A percentile compares a stretch with the other conserved stretches of the same genome.
Evolutionary conservation across 495 filamentous ascomycete species (phyloP).

Genomic region (Penicillium alfredii): DNA sequence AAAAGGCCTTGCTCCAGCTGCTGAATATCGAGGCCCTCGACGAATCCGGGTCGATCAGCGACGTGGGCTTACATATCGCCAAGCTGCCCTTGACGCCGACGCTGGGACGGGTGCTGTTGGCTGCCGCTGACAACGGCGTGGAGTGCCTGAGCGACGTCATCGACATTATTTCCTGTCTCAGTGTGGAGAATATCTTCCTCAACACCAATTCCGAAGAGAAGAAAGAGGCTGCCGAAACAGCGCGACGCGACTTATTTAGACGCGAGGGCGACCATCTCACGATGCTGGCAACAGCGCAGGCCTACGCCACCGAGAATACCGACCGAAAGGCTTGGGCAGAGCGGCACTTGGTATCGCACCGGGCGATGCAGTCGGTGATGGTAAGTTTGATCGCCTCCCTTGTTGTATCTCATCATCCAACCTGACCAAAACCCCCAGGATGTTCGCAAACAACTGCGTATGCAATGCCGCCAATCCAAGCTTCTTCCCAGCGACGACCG

Average conservation of each 20-base stretch:
- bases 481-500: constrained; percentile 25
- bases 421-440: constrained; percentile 44
- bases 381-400: constrained; percentile 37
- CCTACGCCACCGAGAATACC: constrained; percentile 66
- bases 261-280: constrained; percentile 90
- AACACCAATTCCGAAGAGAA: constrained; percentile 76
- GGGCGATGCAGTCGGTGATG: constrained; percentile 77
- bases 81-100: constrained; percentile 75
- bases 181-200: constrained; percentile 82
- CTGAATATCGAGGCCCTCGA: constrained; percentile 70
- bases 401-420: background rate
- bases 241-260: constrained; percentile 65
- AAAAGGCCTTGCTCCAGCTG: constrained; percentile 79
- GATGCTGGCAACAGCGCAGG: constrained; percentile 73
- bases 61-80: constrained; percentile 69
- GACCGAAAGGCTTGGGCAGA: constrained; percentile 76
- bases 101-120: constrained; percentile 75
- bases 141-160: constrained; percentile 78
- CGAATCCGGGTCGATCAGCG: constrained; percentile 66
- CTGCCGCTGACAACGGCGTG: constrained; percentile 61
- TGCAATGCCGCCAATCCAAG: constrained; percentile 49
- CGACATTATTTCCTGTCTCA: constrained; percentile 85
- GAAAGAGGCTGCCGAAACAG: constrained; percentile 66
- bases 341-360: constrained; percentile 66
- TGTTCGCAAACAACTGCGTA: constrained; percentile 80